Conservation (phyloP, 805 yeast species). For the Yamadazyma insecticola region DNA sequence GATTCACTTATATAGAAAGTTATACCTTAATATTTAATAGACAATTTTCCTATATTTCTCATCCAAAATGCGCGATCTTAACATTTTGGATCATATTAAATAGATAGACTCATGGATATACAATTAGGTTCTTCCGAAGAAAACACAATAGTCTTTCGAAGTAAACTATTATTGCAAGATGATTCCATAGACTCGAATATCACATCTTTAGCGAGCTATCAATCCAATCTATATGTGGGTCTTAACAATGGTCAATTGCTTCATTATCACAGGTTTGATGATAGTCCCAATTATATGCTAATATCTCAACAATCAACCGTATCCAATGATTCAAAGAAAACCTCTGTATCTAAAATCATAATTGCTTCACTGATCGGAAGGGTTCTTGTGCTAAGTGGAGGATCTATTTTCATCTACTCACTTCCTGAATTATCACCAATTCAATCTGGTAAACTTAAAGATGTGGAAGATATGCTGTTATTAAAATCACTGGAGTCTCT, state of each 20-base stretch:
- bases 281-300: constrained; percentile 29
- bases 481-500: constrained; percentile 8
- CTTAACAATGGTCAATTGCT: constrained; percentile 31
- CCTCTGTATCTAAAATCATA: constrained; percentile 20
- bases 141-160: too few species aligned
- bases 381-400: constrained; percentile 20
- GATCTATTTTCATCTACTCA: constrained; percentile 20
- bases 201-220: too few species aligned
- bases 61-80: too few species aligned
- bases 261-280: constrained; percentile 37
- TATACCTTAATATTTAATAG: too few species aligned
- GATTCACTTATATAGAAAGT: too few species aligned
- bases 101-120: too few species aligned
- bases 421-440: constrained; percentile 37
- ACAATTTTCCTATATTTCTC: too few species aligned
- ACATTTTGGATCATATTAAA: too few species aligned
- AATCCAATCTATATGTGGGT: constrained; percentile 34
- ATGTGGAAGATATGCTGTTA: constrained; percentile 29
- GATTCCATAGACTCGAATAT: too few species aligned
- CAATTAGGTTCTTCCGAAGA: too few species aligned
- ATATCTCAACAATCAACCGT: constrained; percentile 16
- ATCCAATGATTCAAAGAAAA: constrained; percentile 5
- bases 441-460: constrained; percentile 31
- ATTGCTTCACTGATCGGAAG: constrained; percentile 20
- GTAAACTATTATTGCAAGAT: too few species aligned